Evolutionary conservation across 495 filamentous ascomycete genomes (phyloP).

Genomic region (Saxophila tyrrhenica): DNA sequence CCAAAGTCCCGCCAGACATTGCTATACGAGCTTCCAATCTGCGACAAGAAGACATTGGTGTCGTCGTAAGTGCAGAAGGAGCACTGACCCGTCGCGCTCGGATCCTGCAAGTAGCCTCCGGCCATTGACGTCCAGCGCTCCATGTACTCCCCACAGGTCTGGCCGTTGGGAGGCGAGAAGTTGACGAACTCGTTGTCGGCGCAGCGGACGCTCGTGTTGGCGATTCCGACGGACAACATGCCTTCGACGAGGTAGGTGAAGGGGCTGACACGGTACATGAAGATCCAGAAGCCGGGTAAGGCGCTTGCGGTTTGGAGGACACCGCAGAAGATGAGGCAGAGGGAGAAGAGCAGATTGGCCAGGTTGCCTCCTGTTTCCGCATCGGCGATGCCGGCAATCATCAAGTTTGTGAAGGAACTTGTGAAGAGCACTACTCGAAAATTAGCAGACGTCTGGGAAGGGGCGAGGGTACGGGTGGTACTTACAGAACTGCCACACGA

Average conservation of each 20-base stretch:
- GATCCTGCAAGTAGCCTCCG: slow-evolving; percentile 24
- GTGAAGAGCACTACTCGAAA: slow-evolving; percentile 38
- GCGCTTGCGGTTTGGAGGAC: slow-evolving; percentile 26
- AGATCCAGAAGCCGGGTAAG: slow-evolving; percentile 36
- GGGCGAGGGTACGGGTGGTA: too few species aligned
- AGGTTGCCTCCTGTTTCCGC: slow-evolving; percentile 53
- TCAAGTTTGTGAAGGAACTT: slow-evolving; percentile 54
- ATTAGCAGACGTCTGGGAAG: neutral
- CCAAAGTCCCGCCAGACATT: slow-evolving; percentile 35
- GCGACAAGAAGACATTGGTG: slow-evolving; percentile 30
- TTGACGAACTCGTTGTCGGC: slow-evolving; percentile 30
- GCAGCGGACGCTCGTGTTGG: slow-evolving; percentile 29
- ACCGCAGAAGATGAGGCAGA: slow-evolving; percentile 38
- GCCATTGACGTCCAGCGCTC: slow-evolving; percentile 13
- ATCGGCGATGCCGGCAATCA: slow-evolving; percentile 50
- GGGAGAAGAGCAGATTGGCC: slow-evolving; percentile 50
- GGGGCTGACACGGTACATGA: slow-evolving; percentile 33
- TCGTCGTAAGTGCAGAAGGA: slow-evolving; percentile 25
- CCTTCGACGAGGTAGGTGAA: slow-evolving; percentile 33
- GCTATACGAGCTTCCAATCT: slow-evolving; percentile 23
- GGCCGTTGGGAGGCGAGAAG: slow-evolving; percentile 24
- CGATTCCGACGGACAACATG: slow-evolving; percentile 30
- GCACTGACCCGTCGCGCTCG: slow-evolving; percentile 24
- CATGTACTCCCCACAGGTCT: slow-evolving; percentile 30
- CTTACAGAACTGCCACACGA: slow-evolving; percentile 34